Base-by-base conservation (phyloP, 2,329 filamentous ascomycete species). In the Xylariomycetidae sp. region DNA sequence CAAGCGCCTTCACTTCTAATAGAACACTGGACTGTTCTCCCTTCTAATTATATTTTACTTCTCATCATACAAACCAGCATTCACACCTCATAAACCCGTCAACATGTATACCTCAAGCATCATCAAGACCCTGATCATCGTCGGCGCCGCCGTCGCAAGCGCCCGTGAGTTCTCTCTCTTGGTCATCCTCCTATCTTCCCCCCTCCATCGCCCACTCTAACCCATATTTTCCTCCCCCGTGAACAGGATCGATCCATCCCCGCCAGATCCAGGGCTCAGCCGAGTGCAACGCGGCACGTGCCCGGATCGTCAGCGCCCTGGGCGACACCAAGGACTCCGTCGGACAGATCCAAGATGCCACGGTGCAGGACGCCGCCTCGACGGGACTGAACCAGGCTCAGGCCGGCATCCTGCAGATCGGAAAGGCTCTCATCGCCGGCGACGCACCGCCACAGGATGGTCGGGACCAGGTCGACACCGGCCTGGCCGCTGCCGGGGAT, bases 51-150 rank as follows among this genome's bases (percentile, higher is more conserved):
- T n/a, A n/a, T n/a, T n/a, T n/a, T n/a, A n/a, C n/a, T n/a, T n/a
- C n/a, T n/a, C n/a, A n/a, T n/a, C n/a, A n/a, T 23, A 13, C 31
- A 12, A 22, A 35, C 14, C 8, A 8, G 10, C 25, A n/a, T 17
- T 26, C 8, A 16, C 6, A 16, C 14, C 9, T 12, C 4, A 20
- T 11, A 29, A 28, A 16, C 5, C 18, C 16, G 22, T 53, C 62
- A 16, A 29, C 7, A 29, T 29, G 12, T 17, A 29, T 6, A 16
- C 6, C 16, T 17, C 5, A 16, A 23, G n/a, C 20, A n/a, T 23
- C 20, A n/a, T 23, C 20, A n/a, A 8, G 8, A n/a, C 20, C 20
- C 20, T 23, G 8, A 23, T 23, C 8, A 23, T 23, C 8, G 20
- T n/a, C 20, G 20, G 20, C n/a, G 20, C 20, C 20, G n/a, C 20